A percentile compares a stretch with the other conserved stretches of the same genome.
Evolutionary conservation across 1,284 basidiomycete genomes (phyloP).

Genomic region (Pseudozyma sp.): DNA sequence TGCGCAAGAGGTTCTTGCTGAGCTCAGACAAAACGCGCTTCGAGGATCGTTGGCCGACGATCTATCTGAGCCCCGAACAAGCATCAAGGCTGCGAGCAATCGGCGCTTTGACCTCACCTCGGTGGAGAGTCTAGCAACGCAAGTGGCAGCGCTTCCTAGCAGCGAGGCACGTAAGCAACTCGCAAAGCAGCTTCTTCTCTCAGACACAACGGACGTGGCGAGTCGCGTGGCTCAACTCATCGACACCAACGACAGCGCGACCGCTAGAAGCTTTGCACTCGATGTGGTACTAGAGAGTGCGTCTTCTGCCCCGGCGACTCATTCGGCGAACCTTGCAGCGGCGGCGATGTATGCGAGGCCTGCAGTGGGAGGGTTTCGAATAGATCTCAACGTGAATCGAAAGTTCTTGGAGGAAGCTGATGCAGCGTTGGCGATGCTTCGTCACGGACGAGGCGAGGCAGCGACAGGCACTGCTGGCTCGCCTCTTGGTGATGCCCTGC

Average conservation of each 20-base stretch:
- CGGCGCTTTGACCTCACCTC: constrained; percentile 21
- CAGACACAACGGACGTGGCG: neutral
- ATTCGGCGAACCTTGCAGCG: neutral
- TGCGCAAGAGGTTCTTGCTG: constrained; percentile 11
- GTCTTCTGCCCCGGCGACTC: neutral
- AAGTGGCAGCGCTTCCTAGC: constrained; percentile 5
- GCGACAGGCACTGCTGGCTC: neutral
- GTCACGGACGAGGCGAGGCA: neutral
- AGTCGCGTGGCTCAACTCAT: constrained; percentile 18
- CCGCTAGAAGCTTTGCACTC: constrained; percentile 11
- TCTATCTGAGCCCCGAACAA: neutral
- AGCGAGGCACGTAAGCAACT: constrained; percentile 5
- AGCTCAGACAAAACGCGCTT: neutral
- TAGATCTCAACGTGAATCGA: constrained; percentile 9
- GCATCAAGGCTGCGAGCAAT: neutral
- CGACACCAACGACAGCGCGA: constrained; percentile 28
- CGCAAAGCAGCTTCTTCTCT: constrained; percentile 4
- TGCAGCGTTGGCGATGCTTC: neutral
- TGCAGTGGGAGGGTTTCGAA: constrained; percentile 18
- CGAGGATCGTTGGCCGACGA: neutral
- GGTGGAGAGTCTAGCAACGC: constrained; percentile 5
- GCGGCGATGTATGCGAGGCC: constrained; percentile 37
- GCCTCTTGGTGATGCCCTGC: constrained; percentile 3
- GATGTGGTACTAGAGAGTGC: neutral
- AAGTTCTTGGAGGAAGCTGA: constrained; percentile 11